Conservation (phyloP, 2,329 filamentous ascomycete species). For the Thelonectria rubi region DNA sequence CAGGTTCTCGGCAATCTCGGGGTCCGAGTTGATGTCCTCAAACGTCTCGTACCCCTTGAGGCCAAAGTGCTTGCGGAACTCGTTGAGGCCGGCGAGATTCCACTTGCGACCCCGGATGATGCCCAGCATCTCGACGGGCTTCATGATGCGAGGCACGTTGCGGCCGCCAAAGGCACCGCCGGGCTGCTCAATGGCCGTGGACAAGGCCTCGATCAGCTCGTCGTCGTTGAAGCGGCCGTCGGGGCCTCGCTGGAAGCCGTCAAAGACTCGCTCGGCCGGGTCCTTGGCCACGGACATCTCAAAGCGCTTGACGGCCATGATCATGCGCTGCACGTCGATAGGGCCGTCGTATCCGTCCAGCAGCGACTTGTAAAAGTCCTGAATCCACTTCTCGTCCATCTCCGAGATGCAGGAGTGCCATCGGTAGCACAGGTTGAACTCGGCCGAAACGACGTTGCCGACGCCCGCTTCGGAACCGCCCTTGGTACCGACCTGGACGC, state of each 20-base stretch:
- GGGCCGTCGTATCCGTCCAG: conserved; percentile 64
- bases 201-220: conserved; percentile 76
- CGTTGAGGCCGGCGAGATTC: conserved; percentile 82
- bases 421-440: conserved; percentile 89
- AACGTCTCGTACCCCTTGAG: conserved; percentile 80
- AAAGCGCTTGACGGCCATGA: conserved; percentile 69
- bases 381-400: conserved; percentile 83
- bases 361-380: conserved; percentile 71
- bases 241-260: conserved; percentile 67
- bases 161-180: conserved; percentile 77
- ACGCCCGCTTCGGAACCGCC: conserved; percentile 73
- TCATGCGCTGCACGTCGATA: conserved; percentile 68
- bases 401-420: conserved; percentile 84
- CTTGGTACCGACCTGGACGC: conserved; percentile 61
- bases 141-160: conserved; percentile 78
- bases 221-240: conserved; percentile 80
- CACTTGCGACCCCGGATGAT: conserved; percentile 81
- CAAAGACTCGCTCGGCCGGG: conserved; percentile 74
- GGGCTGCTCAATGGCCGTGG: conserved; percentile 77
- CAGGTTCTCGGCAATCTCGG: conserved; percentile 72
- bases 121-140: conserved; percentile 80
- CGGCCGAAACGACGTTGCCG: conserved; percentile 84
- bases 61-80: conserved; percentile 85
- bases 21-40: conserved; percentile 84
- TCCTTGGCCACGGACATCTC: conserved; percentile 70